These are phyloP conservation scores for Colletotrichum paranaense DNA, from an alignment of 2,329 filamentous ascomycete genomes.

Conservation along the genomic window DNA sequence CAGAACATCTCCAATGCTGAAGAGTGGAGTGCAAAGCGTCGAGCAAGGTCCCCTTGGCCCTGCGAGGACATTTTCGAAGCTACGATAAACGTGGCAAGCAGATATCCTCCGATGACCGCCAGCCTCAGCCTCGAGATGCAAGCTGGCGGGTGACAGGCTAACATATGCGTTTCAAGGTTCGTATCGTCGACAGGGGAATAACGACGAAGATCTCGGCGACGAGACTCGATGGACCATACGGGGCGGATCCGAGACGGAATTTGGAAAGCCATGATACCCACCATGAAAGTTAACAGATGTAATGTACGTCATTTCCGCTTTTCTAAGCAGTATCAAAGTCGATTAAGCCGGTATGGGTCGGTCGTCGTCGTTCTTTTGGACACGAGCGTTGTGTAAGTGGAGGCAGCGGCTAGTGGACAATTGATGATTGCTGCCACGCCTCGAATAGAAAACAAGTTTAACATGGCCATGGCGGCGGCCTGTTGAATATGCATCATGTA, in stretches of 20 bases:
- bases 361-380: not conserved
- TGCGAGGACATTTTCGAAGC: conserved; percentile 38
- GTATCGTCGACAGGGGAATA: not conserved
- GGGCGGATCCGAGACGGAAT: not conserved
- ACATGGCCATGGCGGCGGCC: not conserved
- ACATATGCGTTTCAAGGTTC: not conserved
- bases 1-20: not conserved
- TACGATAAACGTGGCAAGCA: conserved; percentile 49
- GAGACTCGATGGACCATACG: conserved; percentile 1
- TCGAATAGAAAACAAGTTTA: not conserved
- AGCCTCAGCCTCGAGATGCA: conserved; percentile 8
- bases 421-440: not conserved
- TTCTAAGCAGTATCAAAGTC: not conserved
- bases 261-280: not conserved
- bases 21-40: conserved; percentile 19
- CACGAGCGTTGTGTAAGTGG: not conserved
- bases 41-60: conserved; percentile 22
- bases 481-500: conserved; percentile 3
- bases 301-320: conserved; percentile 1
- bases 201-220: not conserved
- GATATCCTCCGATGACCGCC: conserved; percentile 35
- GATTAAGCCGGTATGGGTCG: not conserved
- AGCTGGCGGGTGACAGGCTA: not conserved
- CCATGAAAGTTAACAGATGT: not conserved
- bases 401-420: not conserved